phyloP scores from a whole-genome alignment of 2,329 filamentous ascomycete genomes.

The Aspergillus sp. region DNA sequence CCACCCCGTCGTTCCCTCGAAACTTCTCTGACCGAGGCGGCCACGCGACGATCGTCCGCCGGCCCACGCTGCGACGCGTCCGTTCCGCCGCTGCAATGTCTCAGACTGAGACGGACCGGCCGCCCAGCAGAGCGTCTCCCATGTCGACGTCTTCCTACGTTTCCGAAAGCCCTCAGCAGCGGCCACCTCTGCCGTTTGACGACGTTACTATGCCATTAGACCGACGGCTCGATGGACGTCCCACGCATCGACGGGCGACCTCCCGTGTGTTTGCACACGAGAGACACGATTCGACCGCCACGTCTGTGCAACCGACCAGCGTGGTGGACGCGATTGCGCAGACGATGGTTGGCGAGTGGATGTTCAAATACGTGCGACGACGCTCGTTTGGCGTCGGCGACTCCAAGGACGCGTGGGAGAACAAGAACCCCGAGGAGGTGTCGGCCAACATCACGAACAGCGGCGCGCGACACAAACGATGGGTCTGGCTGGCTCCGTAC shows the following conservation, averaged over 20 bases:
- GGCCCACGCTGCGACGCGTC: conserved; percentile 72
- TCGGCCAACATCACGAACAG: conserved; percentile 66
- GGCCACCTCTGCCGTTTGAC: conserved; percentile 73
- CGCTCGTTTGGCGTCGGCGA: conserved; percentile 81
- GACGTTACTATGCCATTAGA: conserved; percentile 59
- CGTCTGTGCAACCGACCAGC: conserved; percentile 65
- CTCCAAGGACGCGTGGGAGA: conserved; percentile 46
- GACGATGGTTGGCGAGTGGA: conserved; percentile 89
- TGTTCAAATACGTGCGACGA: conserved; percentile 56
- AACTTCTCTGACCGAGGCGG: conserved; percentile 54
- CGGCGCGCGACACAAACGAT: conserved; percentile 81
- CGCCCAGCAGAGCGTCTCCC: conserved; percentile 48
- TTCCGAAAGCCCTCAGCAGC: conserved; percentile 65
- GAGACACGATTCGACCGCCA: conserved; percentile 53
- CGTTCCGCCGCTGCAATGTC: conserved; percentile 77
- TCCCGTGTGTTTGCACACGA: conserved; percentile 32
- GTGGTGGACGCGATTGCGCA: conserved; percentile 97
- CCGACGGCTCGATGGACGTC: conserved; percentile 25
- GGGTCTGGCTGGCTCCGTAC: conserved; percentile 98
- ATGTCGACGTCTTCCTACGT: conserved; percentile 67
- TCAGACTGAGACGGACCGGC: conserved; percentile 46
- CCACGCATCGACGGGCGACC: conserved; percentile 21
- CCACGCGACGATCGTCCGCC: conserved; percentile 54
- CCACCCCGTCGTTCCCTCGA: conserved; percentile 61
- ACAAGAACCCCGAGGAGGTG: conserved; percentile 64